A percentile compares a stretch with the other conserved stretches of the same genome.
Conservation (phyloP, 2,329 filamentous ascomycete genomes). For the Paraconiothyrium sp. region DNA sequence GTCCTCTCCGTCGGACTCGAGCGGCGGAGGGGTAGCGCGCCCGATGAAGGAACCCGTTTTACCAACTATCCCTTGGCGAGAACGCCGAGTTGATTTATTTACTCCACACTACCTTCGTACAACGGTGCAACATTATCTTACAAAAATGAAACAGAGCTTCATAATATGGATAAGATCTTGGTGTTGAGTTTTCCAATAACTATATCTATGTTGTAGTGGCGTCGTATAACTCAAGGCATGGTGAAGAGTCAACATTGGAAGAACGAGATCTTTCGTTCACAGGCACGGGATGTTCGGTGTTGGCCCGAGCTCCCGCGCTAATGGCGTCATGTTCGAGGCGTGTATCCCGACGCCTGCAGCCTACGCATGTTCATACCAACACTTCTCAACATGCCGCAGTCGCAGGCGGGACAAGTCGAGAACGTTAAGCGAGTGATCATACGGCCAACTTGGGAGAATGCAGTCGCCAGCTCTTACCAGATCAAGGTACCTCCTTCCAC, state of each 20-base stretch:
- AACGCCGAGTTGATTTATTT: too few species aligned
- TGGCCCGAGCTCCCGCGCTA: conserved; percentile 21
- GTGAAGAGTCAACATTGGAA: not conserved
- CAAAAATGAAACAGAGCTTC: too few species aligned
- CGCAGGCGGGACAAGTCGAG: conserved; percentile 27
- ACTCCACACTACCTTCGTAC: too few species aligned
- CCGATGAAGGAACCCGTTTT: not conserved
- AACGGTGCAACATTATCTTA: too few species aligned
- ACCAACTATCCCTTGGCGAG: too few species aligned
- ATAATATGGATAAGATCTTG: too few species aligned
- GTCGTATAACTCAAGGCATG: too few species aligned
- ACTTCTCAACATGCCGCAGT: conserved; percentile 47
- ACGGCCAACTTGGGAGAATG: conserved; percentile 38
- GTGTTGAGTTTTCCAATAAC: too few species aligned
- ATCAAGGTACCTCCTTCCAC: conserved; percentile 35
- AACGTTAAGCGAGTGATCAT: conserved; percentile 39
- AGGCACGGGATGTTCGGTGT: not conserved
- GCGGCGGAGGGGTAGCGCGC: not conserved
- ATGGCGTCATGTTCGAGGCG: conserved; percentile 16
- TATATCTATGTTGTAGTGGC: too few species aligned
- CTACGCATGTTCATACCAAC: conserved; percentile 24
- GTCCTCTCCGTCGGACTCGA: conserved; percentile 11
- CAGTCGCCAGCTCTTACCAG: conserved; percentile 40
- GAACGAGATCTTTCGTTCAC: not conserved
- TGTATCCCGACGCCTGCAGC: conserved; percentile 5